A percentile compares a stretch with the other conserved stretches of the same genome.
phyloP scores from a whole-genome alignment of 1,284 basidiomycete species.

The Macrocystidia cucumis region DNA sequence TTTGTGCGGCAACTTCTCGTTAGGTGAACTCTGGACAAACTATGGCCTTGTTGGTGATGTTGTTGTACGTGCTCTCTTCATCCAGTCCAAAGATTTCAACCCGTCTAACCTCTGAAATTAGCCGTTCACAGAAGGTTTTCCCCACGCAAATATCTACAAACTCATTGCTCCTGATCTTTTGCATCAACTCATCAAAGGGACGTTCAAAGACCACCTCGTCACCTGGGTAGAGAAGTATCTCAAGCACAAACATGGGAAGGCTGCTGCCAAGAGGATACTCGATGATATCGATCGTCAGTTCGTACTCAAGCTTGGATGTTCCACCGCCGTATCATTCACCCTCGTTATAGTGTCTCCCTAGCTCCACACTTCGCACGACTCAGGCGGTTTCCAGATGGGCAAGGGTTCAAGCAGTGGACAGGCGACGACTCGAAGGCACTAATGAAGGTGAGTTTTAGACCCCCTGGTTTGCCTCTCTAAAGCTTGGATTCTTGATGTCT shows the following conservation, averaged over 20 bases:
- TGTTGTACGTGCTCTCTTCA: slow-evolving; percentile 10
- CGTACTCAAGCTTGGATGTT: not conserved
- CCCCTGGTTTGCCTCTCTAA: not conserved
- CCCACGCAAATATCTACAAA: slow-evolving; percentile 18
- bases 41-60: slow-evolving; percentile 15
- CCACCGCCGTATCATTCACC: slow-evolving; percentile 1
- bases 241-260: slow-evolving; percentile 7
- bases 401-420: slow-evolving; percentile 22
- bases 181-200: slow-evolving; percentile 26
- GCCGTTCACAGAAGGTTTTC: slow-evolving; percentile 18
- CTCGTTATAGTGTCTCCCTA: slow-evolving; percentile 14
- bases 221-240: slow-evolving; percentile 20
- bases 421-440: slow-evolving; percentile 22
- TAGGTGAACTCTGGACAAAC: slow-evolving; percentile 15
- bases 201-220: slow-evolving; percentile 27
- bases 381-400: slow-evolving; percentile 18
- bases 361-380: slow-evolving; percentile 18
- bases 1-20: slow-evolving; percentile 7
- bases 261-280: slow-evolving; percentile 11
- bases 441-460: slow-evolving; percentile 18
- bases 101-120: slow-evolving; percentile 1
- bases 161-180: slow-evolving; percentile 20
- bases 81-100: slow-evolving; percentile 16
- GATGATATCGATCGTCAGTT: slow-evolving; percentile 21
- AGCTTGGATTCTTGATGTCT: not conserved